Conservation (phyloP, 192 early-diverging fungal species). For the Gaertneriomyces sp. region DNA sequence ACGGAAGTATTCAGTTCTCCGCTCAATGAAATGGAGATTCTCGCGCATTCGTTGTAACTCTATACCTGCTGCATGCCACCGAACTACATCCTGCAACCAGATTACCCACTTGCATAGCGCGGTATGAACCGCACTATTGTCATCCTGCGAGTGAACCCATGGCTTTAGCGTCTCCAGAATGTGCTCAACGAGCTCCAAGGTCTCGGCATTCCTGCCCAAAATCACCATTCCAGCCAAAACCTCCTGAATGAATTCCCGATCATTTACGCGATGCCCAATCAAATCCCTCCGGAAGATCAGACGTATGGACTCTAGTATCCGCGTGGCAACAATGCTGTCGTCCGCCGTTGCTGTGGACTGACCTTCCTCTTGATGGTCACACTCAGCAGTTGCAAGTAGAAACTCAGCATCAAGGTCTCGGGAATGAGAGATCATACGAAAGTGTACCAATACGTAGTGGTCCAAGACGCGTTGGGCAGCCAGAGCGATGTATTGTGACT, state of each 20-base stretch:
- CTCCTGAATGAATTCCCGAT: no score
- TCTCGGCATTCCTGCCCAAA: conserved; percentile 38
- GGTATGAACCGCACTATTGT: no score
- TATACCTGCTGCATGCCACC: conserved; percentile 34
- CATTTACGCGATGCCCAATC: no score
- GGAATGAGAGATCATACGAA: conserved; percentile 5
- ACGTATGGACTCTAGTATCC: not conserved
- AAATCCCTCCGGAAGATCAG: not conserved
- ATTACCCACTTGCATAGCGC: conserved; percentile 15
- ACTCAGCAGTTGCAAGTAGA: no score
- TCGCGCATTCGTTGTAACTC: conserved; percentile 43
- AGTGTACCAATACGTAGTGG: conserved; percentile 35
- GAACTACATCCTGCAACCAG: conserved; percentile 38
- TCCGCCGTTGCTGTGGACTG: no score
- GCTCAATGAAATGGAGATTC: not conserved
- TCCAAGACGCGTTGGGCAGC: conserved; percentile 37
- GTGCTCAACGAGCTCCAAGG: conserved; percentile 32
- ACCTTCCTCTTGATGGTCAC: no score
- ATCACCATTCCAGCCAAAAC: no score
- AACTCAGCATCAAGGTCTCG: no score
- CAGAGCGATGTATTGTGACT: conserved; percentile 27
- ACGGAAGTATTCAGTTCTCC: no score
- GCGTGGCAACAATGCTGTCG: no score
- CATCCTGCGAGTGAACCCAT: not conserved
- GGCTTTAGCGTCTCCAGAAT: conserved; percentile 15